Evolutionary conservation across 768 basidiomycete genomes (phyloP), one percentile per base, ranked within the genome.

Genomic region (Rhodocollybia butyracea): DNA sequence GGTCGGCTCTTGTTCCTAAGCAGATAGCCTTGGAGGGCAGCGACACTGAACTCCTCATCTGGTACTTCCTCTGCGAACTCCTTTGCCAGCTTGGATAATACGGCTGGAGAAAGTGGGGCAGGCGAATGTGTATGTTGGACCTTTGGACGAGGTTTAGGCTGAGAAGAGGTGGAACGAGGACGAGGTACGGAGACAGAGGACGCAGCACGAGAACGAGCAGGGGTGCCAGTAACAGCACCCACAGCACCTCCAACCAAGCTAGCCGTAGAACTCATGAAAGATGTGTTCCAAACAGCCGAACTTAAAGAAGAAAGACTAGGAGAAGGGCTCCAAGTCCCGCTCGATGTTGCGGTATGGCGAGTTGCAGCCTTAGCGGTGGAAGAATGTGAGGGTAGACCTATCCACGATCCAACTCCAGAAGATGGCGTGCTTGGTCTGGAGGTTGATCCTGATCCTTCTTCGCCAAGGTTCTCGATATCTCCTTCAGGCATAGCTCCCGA

Each of bases 21-120:
- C 57, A 95, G 65, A 71, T 91, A 94, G 68, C 91, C 93, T 73
- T 95, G 93, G 52, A 97, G 75, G 55, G 91, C 88, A 19, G 94
- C 93, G 53, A 94, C 89, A 64, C 89, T 90, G 65, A 94, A 91
- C 72, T 90, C 88, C 38, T 88, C 85, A 34, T 92, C 88, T 0
- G 94, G 91, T 21, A 95, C 84, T 22, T 82, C 75, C 59, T 90
- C 88, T 3, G 91, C 89, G 64, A 95, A 95, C 56, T 75, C 64
- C 73, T 88, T 84, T 10, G 91, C 91, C 15, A 94, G 75, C n/a
- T 70, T 62, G 26, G 81, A 83, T 24, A 93, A 76, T 56, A 81
- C 84, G 61, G 73, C 73, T 53, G 78, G 81, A 63, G 85, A 84
- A 57, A 92, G 74, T 10, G 88, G 84, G 58, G 82, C 80, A 40